A percentile compares a stretch with the other conserved stretches of the same genome.
These are phyloP conservation scores for Apiospora koreana DNA, from an alignment of 2,329 filamentous ascomycete genomes.

Conservation along the genomic window DNA sequence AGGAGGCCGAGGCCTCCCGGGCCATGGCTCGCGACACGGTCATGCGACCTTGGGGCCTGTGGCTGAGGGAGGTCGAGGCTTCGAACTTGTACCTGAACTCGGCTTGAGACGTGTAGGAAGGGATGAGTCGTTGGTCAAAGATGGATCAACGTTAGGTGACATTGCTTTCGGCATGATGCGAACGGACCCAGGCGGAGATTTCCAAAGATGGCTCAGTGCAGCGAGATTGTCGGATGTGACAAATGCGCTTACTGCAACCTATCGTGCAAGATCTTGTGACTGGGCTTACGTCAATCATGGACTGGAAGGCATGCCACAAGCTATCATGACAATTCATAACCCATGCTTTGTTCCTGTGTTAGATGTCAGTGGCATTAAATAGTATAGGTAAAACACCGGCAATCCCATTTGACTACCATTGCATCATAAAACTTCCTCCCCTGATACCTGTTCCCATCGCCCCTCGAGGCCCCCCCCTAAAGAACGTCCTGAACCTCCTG, in stretches of 20 bases:
- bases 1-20: not conserved
- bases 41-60: slow-evolving; percentile 1
- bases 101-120: not conserved
- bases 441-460: not conserved
- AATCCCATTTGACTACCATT: not conserved
- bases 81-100: slow-evolving; percentile 1
- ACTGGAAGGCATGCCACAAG: not conserved
- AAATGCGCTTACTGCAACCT: not conserved
- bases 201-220: not conserved
- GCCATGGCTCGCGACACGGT: not conserved
- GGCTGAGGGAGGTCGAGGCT: slow-evolving; percentile 2
- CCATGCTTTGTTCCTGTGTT: not conserved
- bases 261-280: not conserved
- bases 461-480: not conserved
- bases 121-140: not conserved
- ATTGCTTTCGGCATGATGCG: not conserved
- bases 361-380: not conserved
- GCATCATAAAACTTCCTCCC: not conserved
- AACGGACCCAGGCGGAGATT: not conserved
- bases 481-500: not conserved
- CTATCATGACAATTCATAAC: not conserved
- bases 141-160: not conserved
- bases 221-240: not conserved
- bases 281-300: not conserved
- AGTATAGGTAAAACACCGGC: not conserved